Percentiles rank a stretch among this genome's conserved stretches.
These are phyloP conservation scores for Metarhizium guizhouense DNA, from an alignment of 2,329 filamentous ascomycete species.

Conservation along the genomic window DNA sequence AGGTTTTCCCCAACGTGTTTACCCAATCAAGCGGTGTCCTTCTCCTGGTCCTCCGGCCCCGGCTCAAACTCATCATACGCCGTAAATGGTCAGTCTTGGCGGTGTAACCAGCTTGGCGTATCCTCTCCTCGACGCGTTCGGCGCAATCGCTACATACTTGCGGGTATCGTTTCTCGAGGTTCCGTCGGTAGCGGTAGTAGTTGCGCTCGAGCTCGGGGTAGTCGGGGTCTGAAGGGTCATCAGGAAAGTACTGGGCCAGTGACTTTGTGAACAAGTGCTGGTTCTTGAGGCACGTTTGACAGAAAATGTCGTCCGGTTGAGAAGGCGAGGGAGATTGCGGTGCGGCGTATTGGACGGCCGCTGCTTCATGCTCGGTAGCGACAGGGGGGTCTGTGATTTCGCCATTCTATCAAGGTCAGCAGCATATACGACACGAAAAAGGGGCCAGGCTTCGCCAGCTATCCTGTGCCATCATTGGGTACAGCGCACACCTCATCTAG, in stretches of 20 bases:
- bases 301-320: slow-evolving; percentile 42
- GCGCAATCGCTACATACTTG: slow-evolving; percentile 80
- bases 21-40: slow-evolving; percentile 33
- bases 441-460: background rate
- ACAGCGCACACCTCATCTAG: slow-evolving; percentile 61
- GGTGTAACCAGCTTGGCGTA: slow-evolving; percentile 65
- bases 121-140: slow-evolving; percentile 59
- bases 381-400: slow-evolving; percentile 82
- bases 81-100: slow-evolving; percentile 76
- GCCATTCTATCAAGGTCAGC: slow-evolving; percentile 52
- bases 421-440: background rate
- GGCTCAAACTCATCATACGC: slow-evolving; percentile 61
- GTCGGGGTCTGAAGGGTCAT: slow-evolving; percentile 54
- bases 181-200: slow-evolving; percentile 60
- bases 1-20: slow-evolving; percentile 31
- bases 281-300: slow-evolving; percentile 76
- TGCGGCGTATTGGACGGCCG: slow-evolving; percentile 37
- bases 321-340: slow-evolving; percentile 23
- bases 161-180: slow-evolving; percentile 76
- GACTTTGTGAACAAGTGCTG: slow-evolving; percentile 71
- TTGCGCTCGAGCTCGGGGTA: slow-evolving; percentile 60
- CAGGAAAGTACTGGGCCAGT: slow-evolving; percentile 70
- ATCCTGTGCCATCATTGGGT: background rate
- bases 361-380: slow-evolving; percentile 35
- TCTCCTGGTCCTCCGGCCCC: slow-evolving; percentile 23